Conservation (phyloP, 768 basidiomycete species). For the Podaxis mareebaensis region DNA sequence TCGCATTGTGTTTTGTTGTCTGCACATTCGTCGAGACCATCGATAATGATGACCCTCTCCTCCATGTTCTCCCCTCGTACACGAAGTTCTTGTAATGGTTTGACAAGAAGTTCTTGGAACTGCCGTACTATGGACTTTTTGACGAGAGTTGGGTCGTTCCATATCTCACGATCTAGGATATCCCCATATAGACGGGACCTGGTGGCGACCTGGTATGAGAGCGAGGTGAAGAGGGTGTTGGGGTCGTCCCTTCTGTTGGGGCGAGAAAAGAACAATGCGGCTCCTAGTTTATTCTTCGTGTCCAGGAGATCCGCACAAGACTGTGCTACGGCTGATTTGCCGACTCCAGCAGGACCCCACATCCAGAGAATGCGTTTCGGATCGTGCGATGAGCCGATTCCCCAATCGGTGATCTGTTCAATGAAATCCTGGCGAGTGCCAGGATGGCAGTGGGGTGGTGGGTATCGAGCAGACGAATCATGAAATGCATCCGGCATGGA, state of each 20-base stretch:
- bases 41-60: slow-evolving; percentile 5
- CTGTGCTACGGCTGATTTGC: slow-evolving; percentile 11
- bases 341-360: background rate
- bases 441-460: background rate
- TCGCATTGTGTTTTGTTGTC: background rate
- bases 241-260: background rate
- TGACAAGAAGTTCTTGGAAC: slow-evolving; percentile 3
- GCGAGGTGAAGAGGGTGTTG: background rate
- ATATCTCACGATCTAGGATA: background rate
- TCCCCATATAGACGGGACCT: background rate
- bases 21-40: slow-evolving; percentile 13
- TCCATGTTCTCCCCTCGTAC: background rate
- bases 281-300: background rate
- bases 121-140: background rate
- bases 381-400: background rate
- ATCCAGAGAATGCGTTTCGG: background rate
- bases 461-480: background rate
- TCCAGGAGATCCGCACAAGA: background rate
- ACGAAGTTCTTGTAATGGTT: background rate
- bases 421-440: background rate
- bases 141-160: background rate
- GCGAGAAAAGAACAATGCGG: slow-evolving; percentile 12
- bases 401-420: background rate
- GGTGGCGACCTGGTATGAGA: slow-evolving; percentile 2
- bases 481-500: background rate